phyloP scores from a whole-genome alignment of 352 stramenopile genomes.

The Phytopythium chamaehyphon region DNA sequence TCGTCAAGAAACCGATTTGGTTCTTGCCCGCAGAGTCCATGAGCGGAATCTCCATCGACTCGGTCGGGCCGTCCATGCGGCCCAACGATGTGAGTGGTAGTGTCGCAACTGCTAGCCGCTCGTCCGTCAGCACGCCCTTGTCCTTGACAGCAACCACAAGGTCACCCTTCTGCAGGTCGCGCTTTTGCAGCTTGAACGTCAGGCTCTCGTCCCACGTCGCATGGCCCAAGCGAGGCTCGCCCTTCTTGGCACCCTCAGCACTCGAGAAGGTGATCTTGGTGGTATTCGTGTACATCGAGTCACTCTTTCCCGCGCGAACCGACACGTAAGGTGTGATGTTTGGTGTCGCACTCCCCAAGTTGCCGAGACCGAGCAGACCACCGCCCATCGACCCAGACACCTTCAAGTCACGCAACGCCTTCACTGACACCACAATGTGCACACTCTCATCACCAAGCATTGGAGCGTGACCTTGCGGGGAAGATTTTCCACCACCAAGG shows the following conservation, averaged over 20 bases:
- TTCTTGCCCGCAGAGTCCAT: slow-evolving; percentile 25
- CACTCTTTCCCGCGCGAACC: slow-evolving; percentile 66
- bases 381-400: slow-evolving; percentile 59
- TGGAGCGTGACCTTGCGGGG: slow-evolving; percentile 12
- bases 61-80: slow-evolving; percentile 14
- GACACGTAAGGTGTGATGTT: slow-evolving; percentile 82
- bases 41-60: slow-evolving; percentile 25
- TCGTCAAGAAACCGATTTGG: slow-evolving; percentile 20
- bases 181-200: slow-evolving; percentile 58
- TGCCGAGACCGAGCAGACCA: slow-evolving; percentile 64
- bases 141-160: slow-evolving; percentile 37
- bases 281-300: slow-evolving; percentile 59
- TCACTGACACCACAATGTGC: slow-evolving; percentile 71
- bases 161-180: slow-evolving; percentile 34
- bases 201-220: slow-evolving; percentile 81
- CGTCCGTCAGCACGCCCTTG: slow-evolving; percentile 35
- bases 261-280: slow-evolving; percentile 54
- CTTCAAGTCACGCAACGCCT: slow-evolving; percentile 50
- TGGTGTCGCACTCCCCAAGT: slow-evolving; percentile 67
- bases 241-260: slow-evolving; percentile 34
- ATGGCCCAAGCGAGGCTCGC: slow-evolving; percentile 20
- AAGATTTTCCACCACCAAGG: slow-evolving; percentile 7
- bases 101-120: slow-evolving; percentile 21
- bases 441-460: slow-evolving; percentile 46
- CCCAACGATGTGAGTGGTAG: slow-evolving; percentile 22